Conservation (phyloP, 768 basidiomycete genomes). For the Asterophora lycoperdoides region DNA sequence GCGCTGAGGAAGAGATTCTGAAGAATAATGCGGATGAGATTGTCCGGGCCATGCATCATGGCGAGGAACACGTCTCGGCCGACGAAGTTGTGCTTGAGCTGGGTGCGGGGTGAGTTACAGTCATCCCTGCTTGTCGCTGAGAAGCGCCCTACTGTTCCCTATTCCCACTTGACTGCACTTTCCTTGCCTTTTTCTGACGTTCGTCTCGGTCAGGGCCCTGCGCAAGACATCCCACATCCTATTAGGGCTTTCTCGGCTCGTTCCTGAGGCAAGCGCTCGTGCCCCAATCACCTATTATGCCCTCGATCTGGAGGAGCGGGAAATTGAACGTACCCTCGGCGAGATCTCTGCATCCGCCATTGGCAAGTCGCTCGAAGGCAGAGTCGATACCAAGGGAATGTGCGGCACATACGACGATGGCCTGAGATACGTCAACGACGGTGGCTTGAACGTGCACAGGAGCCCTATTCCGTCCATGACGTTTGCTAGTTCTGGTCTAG, state of each 20-base stretch:
- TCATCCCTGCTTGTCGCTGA: neutral
- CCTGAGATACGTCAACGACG: conserved; percentile 69
- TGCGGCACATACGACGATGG: conserved; percentile 93
- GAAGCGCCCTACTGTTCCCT: neutral
- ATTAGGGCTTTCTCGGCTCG: conserved; percentile 57
- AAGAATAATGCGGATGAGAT: conserved; percentile 71
- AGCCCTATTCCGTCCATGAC: conserved; percentile 8
- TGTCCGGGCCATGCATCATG: conserved; percentile 61
- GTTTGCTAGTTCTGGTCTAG: conserved; percentile 8
- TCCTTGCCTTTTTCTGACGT: neutral
- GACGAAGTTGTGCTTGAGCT: conserved; percentile 77
- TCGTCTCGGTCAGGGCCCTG: conserved; percentile 53
- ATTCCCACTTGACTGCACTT: neutral
- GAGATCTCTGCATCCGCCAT: conserved; percentile 61
- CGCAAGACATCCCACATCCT: conserved; percentile 88
- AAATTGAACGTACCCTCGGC: conserved; percentile 75
- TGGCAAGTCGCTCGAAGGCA: conserved; percentile 59
- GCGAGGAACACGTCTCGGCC: conserved; percentile 27
- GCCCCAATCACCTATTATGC: conserved; percentile 81
- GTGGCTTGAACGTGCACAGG: conserved; percentile 42
- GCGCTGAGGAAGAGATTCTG: conserved; percentile 83
- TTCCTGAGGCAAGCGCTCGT: conserved; percentile 28
- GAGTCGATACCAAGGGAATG: conserved; percentile 77
- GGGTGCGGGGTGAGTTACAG: conserved; percentile 79
- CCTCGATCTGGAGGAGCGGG: conserved; percentile 86